Evolutionary conservation across 768 basidiomycete species (phyloP), one percentile per base, ranked within the genome.

Genomic region (Dentipellis fragilis): DNA sequence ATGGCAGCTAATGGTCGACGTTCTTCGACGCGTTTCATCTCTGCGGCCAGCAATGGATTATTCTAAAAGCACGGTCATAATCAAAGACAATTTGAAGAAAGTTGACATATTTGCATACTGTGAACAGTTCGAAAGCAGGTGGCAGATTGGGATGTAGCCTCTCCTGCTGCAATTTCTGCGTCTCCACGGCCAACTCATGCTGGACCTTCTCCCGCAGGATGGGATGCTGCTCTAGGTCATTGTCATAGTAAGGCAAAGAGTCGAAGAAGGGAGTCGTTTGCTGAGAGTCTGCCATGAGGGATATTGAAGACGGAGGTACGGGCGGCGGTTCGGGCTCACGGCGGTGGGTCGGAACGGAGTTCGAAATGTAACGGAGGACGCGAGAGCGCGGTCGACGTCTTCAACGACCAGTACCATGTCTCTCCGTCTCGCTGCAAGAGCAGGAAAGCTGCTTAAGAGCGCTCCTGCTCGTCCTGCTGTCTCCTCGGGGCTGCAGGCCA

Each of bases 241-340:
- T 89, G 73, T 97, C 93, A 65, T 90, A 93, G 72, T 96, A 97
- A 16, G 93, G 93, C 59, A 96, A 76, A 22, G 92, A 88, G 69
- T 96, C 93, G 62, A 92, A 81, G 38, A 86, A 74, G 56, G 74
- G 73, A 12, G 64, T 40, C 47, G 59, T 54, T 38, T 45, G 36
- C 21, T 52, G 37, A 36, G 45, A n/a, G 47, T 19, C 47, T 38
- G 48, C 22, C 21, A 22, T 22, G 22, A 11, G 14, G 21, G 3
- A 14, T 16, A 21, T 8, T 29, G 51, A 52, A 36, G 16, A 17
- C n/a, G 39, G 36, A 53, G 39, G 21, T 16, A 34, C 37, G 49
- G 22, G 39, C 16, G 34, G 10, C 12, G 47, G 14, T 8, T 12
- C 39, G 34, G 2, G 21, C 11, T 3, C 11, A 39, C 53, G 49